Evolutionary conservation across 2,329 filamentous ascomycete genomes (phyloP).

Genomic region (Colletotrichum incanum): DNA sequence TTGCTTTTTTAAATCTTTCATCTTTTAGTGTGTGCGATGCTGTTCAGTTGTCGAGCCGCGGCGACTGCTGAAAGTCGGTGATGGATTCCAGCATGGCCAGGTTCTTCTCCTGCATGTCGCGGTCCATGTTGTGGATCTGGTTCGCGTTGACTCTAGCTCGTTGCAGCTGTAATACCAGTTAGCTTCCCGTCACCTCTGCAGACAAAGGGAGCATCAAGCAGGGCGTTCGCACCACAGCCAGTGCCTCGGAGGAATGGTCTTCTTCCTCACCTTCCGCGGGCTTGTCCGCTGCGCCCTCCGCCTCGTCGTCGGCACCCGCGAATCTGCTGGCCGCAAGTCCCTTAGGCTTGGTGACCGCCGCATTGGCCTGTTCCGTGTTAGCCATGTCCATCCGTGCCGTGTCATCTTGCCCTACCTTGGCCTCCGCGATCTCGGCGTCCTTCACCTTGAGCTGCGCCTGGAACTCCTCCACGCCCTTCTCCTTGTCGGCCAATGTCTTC

Average conservation of each 20-base stretch:
- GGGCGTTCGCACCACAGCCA: slow-evolving; percentile 77
- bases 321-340: slow-evolving; percentile 71
- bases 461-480: slow-evolving; percentile 64
- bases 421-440: slow-evolving; percentile 75
- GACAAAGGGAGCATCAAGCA: slow-evolving; percentile 58
- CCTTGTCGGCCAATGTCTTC: slow-evolving; percentile 63
- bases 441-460: slow-evolving; percentile 73
- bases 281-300: slow-evolving; percentile 53
- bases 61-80: slow-evolving; percentile 44
- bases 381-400: slow-evolving; percentile 33
- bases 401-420: slow-evolving; percentile 62
- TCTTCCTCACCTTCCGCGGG: slow-evolving; percentile 72
- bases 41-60: slow-evolving; percentile 30
- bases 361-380: slow-evolving; percentile 58
- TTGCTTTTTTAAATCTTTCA: not conserved
- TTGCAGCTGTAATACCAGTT: slow-evolving; percentile 45
- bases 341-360: slow-evolving; percentile 60
- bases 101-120: slow-evolving; percentile 71
- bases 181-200: slow-evolving; percentile 44
- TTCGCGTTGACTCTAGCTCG: slow-evolving; percentile 58
- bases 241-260: slow-evolving; percentile 75
- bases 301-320: slow-evolving; percentile 59
- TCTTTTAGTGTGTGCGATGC: slow-evolving; percentile 6
- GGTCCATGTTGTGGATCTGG: slow-evolving; percentile 68
- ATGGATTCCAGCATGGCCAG: slow-evolving; percentile 52